Evolutionary conservation across 495 filamentous ascomycete species (phyloP), one percentile per base, ranked within the genome.

Genomic region (Astrocystis sublimbata): DNA sequence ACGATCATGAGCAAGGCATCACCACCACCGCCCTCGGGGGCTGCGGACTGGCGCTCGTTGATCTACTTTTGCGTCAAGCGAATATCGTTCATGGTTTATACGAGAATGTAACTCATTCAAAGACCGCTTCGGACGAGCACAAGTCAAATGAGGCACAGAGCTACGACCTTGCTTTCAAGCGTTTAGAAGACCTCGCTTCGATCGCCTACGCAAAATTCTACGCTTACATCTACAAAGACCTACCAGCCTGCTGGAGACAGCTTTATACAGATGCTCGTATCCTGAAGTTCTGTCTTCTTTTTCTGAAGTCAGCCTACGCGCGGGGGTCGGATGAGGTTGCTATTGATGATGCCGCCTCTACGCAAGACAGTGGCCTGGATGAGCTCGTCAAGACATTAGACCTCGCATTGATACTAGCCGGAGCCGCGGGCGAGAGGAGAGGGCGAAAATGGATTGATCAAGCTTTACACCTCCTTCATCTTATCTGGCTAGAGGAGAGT

Each of bases 241-340:
- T 96, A 4, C 86, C 91, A 0, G 51, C 64, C 2, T 88, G 86
- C 70, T 97, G 92, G 92, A 81, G 86, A 15, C 80, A 86, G 52
- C 76, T 96, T 12, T 96, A 89, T 71, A 91, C 88, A 0, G 89
- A 94, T 66, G 91, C 89, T 24, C 86, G 84, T 46, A 82, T 96
- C 17, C 70, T 89, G 63, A 87, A 89, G 61, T 79, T 79, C 57
- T 68, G 68, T 26, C 30, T 74, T 80, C 81, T 58, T 68, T 85
- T 66, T 62, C 76, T 43, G 50, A 73, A 12, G 76, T 82, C 51
- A 57, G 73, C 60, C 43, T 65, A 65, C 30, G 40, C 54, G 13
- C 3, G 12, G n/a, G 46, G 13, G 47, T 33, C 19, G 19, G 28
- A 31, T 42, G 47, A 10, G 47, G 45, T 5, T 33, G 7, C 8